Percentiles rank a stretch among this genome's conserved stretches.
Evolutionary conservation across 2,329 filamentous ascomycete genomes (phyloP).

Genomic region (Calycina herbarum): DNA sequence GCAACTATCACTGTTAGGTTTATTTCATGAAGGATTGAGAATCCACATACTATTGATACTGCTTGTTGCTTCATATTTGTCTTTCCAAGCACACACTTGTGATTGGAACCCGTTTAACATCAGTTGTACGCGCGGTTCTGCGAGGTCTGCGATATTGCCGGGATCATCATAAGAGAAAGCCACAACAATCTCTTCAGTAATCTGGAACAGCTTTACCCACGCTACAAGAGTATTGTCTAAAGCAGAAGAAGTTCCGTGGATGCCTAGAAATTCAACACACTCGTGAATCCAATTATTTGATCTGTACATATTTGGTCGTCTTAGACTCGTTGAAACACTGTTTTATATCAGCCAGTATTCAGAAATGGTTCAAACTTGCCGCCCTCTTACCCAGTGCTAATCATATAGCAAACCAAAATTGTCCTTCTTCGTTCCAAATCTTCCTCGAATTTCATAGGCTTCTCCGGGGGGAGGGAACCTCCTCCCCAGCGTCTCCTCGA

Average conservation of each 20-base stretch:
- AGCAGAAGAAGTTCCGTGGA: conserved; percentile 34
- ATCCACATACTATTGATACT: conserved; percentile 21
- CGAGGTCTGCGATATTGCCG: conserved; percentile 44
- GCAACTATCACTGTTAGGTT: conserved; percentile 14
- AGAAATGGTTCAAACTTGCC: conserved; percentile 4
- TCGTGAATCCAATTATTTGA: conserved; percentile 43
- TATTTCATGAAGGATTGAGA: neutral
- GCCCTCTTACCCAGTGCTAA: conserved; percentile 33
- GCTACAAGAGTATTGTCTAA: conserved; percentile 40
- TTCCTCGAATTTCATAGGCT: conserved; percentile 12
- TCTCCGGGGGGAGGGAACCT: neutral
- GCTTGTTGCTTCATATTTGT: conserved; percentile 38
- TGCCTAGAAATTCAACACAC: conserved; percentile 42
- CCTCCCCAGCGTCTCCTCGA: conserved; percentile 17
- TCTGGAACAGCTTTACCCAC: conserved; percentile 43
- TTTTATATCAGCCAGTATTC: conserved; percentile 11
- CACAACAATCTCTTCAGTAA: conserved; percentile 54
- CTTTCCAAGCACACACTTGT: conserved; percentile 46
- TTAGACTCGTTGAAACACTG: conserved; percentile 42
- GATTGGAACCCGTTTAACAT: conserved; percentile 52
- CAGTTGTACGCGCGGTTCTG: conserved; percentile 53
- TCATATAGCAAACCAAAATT: conserved; percentile 40
- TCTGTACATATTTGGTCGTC: conserved; percentile 44
- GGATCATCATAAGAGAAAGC: conserved; percentile 49
- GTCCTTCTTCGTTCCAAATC: conserved; percentile 40